These are phyloP conservation scores for Aspergillus biplanus DNA, from an alignment of 495 filamentous ascomycete species.

Conservation along the genomic window DNA sequence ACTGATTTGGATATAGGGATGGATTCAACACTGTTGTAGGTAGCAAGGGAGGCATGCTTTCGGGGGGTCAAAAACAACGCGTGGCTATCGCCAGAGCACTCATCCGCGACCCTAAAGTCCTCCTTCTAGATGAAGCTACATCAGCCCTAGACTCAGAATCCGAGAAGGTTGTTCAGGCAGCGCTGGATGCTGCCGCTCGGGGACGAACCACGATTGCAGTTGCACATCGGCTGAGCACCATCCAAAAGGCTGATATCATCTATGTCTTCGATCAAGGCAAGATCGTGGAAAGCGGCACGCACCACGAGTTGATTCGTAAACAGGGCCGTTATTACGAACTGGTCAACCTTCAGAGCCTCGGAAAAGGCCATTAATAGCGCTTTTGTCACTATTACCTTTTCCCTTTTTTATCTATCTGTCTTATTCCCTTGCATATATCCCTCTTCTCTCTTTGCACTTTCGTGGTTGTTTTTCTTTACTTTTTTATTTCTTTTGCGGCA, in stretches of 20 bases:
- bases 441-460: conserved; percentile 1
- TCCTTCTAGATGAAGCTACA: conserved; percentile 83
- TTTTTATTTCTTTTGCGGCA: background rate
- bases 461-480: conserved; percentile 7
- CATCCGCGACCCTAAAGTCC: conserved; percentile 68
- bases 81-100: conserved; percentile 78
- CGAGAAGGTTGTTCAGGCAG: conserved; percentile 82
- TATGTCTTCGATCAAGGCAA: conserved; percentile 80
- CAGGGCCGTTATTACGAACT: conserved; percentile 76
- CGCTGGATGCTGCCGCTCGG: conserved; percentile 72
- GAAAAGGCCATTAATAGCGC: conserved; percentile 51
- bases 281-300: conserved; percentile 74
- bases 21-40: conserved; percentile 78
- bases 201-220: conserved; percentile 81
- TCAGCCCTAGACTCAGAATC: conserved; percentile 80
- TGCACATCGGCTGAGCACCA: conserved; percentile 76
- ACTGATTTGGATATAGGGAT: conserved; percentile 52
- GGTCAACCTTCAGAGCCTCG: conserved; percentile 78
- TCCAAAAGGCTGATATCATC: conserved; percentile 82
- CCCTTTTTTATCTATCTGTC: conserved; percentile 8
- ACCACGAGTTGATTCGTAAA: conserved; percentile 65
- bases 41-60: conserved; percentile 75
- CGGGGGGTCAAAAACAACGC: conserved; percentile 84
- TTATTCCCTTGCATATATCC: conserved; percentile 5
- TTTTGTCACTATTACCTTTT: conserved; percentile 14